Base-by-base conservation (phyloP, 148 eudicot species). In the Silene conica region DNA sequence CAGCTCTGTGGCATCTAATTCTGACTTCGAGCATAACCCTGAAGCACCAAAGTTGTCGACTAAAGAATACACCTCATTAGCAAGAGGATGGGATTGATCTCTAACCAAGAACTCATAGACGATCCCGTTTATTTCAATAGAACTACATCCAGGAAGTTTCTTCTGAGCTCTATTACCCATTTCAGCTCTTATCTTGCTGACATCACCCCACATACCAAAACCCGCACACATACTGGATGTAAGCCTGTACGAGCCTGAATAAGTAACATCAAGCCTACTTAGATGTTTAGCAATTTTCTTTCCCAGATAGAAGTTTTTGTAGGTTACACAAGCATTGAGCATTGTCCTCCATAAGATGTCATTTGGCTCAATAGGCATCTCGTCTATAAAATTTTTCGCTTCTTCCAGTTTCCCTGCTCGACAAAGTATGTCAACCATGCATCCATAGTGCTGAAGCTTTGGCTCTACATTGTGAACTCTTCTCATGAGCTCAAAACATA, bases 321-420 rank as follows among this genome's bases (percentile, higher is more conserved):
- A 69, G 67, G 72, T 85, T 10, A 77, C 78, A 80, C 90, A 90
- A 57, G 86, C 83, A 71, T 90, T 81, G 26, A 91, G 87, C 81
- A 91, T 61, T 64, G 87, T 89, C 72, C 96, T 82, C 93, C 81
- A 89, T 74, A 89, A 74, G 23, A 87, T 77, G 66, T 76, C 82
- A 67, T 85, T 88, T 65, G 96, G 96, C 58, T 83, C 77, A 69
- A 91, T 83, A 56, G 93, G 96, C 96, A 91, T 91, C 67, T 86
- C 78, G n/a, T 79, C 72, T 13, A 91, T 73, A 19, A 91, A 82
- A 2, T 60, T 78, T 71, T 68, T 78, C 31, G 93, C 96, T 76
- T 79, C 79, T 77, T 79, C 77, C 45, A 87, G 77, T 69, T 76
- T 73, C 65, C 96, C 96, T 66, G 91, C 88, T 66, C 89, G 82